These are phyloP conservation scores for Chlorencoelia australis DNA, from an alignment of 2,329 filamentous ascomycete genomes.

Conservation along the genomic window DNA sequence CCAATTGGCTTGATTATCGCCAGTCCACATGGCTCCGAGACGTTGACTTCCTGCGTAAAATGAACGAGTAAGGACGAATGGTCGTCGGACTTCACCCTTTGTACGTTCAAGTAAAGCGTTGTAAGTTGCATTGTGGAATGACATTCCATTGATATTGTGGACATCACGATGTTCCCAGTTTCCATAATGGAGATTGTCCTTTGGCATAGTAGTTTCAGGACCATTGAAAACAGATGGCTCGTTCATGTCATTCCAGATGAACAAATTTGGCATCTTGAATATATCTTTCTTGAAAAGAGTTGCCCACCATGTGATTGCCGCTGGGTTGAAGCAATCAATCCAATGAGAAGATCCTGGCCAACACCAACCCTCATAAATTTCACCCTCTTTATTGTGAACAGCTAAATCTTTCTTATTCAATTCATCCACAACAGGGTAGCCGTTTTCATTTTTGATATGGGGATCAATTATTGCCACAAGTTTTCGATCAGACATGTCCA, in stretches of 20 bases:
- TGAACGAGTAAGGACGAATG: conserved; percentile 85
- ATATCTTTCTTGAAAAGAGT: conserved; percentile 75
- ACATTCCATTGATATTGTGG: conserved; percentile 92
- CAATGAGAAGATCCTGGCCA: conserved; percentile 97
- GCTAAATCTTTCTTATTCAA: conserved; percentile 76
- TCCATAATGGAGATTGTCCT: conserved; percentile 87
- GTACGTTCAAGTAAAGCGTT: conserved; percentile 76
- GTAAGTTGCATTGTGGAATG: conserved; percentile 89
- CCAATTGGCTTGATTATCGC: conserved; percentile 93
- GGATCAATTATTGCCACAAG: conserved; percentile 93
- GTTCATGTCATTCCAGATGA: conserved; percentile 99
- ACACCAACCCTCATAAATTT: conserved; percentile 92
- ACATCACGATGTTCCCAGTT: conserved; percentile 96
- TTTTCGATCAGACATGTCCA: conserved; percentile 78
- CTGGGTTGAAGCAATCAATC: conserved; percentile 94
- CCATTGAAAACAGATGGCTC: conserved; percentile 98
- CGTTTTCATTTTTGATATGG: conserved; percentile 86
- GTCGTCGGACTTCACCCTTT: conserved; percentile 73
- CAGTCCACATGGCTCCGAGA: conserved; percentile 94
- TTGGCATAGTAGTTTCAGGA: conserved; percentile 96
- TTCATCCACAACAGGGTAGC: conserved; percentile 69
- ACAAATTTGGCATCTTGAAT: conserved; percentile 88
- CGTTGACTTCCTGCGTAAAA: conserved; percentile 90
- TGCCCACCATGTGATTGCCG: conserved; percentile 84
- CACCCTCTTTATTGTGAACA: conserved; percentile 81